Percentiles rank a stretch among this genome's conserved stretches.
Evolutionary conservation across 2,329 filamentous ascomycete genomes (phyloP).

Genomic region (Pseudocercospora macadamiae): DNA sequence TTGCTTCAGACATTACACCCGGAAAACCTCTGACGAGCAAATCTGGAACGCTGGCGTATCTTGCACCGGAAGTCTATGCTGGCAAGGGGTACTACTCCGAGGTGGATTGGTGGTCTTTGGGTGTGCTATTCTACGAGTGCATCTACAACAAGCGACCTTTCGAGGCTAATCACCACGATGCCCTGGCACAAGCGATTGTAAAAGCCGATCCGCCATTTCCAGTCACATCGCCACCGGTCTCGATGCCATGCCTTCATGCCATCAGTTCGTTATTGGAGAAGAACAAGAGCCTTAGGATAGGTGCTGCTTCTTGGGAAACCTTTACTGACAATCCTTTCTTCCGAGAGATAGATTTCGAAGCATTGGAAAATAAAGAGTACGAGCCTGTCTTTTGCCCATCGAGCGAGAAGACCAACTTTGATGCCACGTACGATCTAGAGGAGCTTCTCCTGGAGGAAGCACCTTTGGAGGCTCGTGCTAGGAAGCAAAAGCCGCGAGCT

Average conservation of each 20-base stretch:
- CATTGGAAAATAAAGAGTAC: conserved; percentile 82
- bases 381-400: conserved; percentile 91
- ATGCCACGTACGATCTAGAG: conserved; percentile 96
- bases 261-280: conserved; percentile 82
- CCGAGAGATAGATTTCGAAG: conserved; percentile 78
- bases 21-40: conserved; percentile 88
- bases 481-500: conserved; percentile 91
- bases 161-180: conserved; percentile 82
- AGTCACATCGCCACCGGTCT: conserved; percentile 89
- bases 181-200: conserved; percentile 77
- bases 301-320: conserved; percentile 77
- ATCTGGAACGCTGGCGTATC: conserved; percentile 92
- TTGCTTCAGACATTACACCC: conserved; percentile 88
- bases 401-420: conserved; percentile 98
- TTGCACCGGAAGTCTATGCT: conserved; percentile 92
- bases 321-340: conserved; percentile 93
- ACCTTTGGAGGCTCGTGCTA: conserved; percentile 85
- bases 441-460: conserved; percentile 93
- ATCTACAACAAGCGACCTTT: conserved; percentile 99
- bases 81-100: conserved; percentile 86
- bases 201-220: conserved; percentile 83
- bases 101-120: conserved; percentile 98
- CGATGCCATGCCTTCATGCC: conserved; percentile 83
- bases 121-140: conserved; percentile 98
- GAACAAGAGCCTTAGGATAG: conserved; percentile 79